Base-by-base conservation (phyloP, 345 rosid genomes). In the Combretum micranthum region DNA sequence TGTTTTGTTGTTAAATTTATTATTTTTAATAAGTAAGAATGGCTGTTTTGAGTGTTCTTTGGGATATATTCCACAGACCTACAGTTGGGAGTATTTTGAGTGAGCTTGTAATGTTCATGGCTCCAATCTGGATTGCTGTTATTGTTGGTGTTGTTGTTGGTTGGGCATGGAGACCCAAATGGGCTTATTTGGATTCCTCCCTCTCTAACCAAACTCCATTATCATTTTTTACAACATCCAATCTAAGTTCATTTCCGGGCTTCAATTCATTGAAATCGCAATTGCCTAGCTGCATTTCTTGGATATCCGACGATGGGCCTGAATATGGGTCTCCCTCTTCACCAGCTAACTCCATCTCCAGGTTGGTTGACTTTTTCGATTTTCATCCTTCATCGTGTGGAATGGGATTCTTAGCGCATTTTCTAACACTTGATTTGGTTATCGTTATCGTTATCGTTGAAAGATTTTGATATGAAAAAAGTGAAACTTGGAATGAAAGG, bases 101-200 rank as follows among this genome's bases (percentile, higher is more conserved):
- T 48, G 96, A 84, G 66, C 69, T 87, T 37, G 39, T 75, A 47
- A 63, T 73, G 60, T 71, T 85, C 4, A 76, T 71, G 44, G 71
- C 81, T 42, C 99, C 98, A 21, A 56, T 93, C 0, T 93, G 99
- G 97, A 61, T 82, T 64, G 96, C 94, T 26, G 90, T 89, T 17
- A n/a, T 82, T 52, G 67, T 78, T 60, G 99, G 99, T 46, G 83
- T 93, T 51, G 19, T 93, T 44, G 96, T 87, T 8, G 99, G 99
- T 17, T 93, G 99, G 99, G 65, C 87, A 2, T 93, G 97, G 97
- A 83, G 80, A 69, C 99, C 97, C 32, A 83, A 78, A 50, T 93
- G 99, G 99, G 96, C 95, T 1, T 67, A 69, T 72, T 69, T 67
- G 43, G 80, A 78, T 47, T 61, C 65, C 21, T 63, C 67, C 1